These are phyloP conservation scores for Kuraishia cidri DNA, from an alignment of 805 yeast species.

Conservation along the genomic window DNA sequence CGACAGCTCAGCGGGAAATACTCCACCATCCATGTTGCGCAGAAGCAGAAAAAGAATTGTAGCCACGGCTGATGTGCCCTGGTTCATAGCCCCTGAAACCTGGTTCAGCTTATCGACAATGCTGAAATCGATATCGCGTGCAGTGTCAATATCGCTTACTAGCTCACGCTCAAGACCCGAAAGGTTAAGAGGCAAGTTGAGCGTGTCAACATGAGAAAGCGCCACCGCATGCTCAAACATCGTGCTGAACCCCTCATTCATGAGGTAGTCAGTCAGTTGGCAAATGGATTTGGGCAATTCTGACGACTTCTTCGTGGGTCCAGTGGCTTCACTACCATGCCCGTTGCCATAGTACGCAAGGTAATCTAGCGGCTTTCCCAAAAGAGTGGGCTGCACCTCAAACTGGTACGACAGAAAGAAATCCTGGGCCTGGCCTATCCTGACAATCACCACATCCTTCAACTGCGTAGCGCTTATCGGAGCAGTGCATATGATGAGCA, in stretches of 20 bases:
- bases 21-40: conserved; percentile 27
- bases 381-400: conserved; percentile 12
- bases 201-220: too few species aligned
- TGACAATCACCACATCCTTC: conserved; percentile 14
- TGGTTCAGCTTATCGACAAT: conserved; percentile 8
- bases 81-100: too few species aligned
- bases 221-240: too few species aligned
- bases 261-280: too few species aligned
- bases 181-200: too few species aligned
- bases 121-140: too few species aligned
- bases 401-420: conserved; percentile 19
- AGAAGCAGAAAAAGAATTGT: conserved; percentile 19
- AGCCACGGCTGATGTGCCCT: conserved; percentile 14
- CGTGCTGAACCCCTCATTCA: too few species aligned
- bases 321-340: conserved; percentile 2
- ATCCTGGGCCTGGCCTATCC: conserved; percentile 20
- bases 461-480: conserved; percentile 6
- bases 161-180: too few species aligned
- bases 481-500: conserved; percentile 5
- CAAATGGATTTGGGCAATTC: too few species aligned
- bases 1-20: conserved; percentile 24
- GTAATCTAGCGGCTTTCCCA: conserved; percentile 22
- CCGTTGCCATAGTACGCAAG: too few species aligned
- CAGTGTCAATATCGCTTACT: too few species aligned
- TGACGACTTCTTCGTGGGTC: too few species aligned